These are phyloP conservation scores for Teratosphaeria destructans DNA, from an alignment of 2,329 filamentous ascomycete genomes.

Conservation along the genomic window DNA sequence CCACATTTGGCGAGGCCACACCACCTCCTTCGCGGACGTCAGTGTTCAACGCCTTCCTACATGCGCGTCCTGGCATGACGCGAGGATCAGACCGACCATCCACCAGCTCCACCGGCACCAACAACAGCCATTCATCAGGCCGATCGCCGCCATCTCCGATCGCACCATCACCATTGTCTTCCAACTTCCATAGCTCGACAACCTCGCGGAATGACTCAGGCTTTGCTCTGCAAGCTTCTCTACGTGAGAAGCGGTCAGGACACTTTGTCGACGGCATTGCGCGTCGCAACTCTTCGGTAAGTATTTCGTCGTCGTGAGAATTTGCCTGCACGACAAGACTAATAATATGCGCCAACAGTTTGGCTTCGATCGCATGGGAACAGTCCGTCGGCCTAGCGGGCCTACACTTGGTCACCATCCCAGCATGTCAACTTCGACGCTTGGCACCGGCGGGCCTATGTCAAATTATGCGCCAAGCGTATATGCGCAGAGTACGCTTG, in stretches of 20 bases:
- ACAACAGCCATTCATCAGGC: conserved; percentile 23
- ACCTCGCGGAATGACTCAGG: conserved; percentile 88
- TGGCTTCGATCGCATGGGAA: conserved; percentile 60
- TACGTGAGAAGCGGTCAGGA: conserved; percentile 88
- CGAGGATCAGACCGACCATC: conserved; percentile 59
- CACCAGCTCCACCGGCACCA: conserved; percentile 51
- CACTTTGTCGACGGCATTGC: conserved; percentile 51
- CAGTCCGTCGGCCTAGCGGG: conserved; percentile 50
- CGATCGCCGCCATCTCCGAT: conserved; percentile 50
- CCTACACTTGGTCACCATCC: conserved; percentile 43
- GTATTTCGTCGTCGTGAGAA: conserved; percentile 19
- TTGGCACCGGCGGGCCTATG: conserved; percentile 30
- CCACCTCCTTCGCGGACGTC: conserved; percentile 50
- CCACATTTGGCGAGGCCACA: conserved; percentile 60
- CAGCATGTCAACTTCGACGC: conserved; percentile 58
- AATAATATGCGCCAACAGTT: conserved; percentile 41
- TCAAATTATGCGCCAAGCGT: conserved; percentile 65
- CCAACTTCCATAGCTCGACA: conserved; percentile 66
- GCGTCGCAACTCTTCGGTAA: conserved; percentile 76
- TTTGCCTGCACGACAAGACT: conserved; percentile 20
- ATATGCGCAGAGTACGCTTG: conserved; percentile 76
- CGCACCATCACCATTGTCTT: conserved; percentile 74
- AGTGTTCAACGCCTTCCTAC: conserved; percentile 84
- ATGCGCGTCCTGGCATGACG: conserved; percentile 55
- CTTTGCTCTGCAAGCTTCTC: conserved; percentile 71